A percentile compares a stretch with the other conserved stretches of the same genome.
Conservation (phyloP, 176 grass and related monocot genomes). For the barley (Hordeum vulgare) region DNA sequence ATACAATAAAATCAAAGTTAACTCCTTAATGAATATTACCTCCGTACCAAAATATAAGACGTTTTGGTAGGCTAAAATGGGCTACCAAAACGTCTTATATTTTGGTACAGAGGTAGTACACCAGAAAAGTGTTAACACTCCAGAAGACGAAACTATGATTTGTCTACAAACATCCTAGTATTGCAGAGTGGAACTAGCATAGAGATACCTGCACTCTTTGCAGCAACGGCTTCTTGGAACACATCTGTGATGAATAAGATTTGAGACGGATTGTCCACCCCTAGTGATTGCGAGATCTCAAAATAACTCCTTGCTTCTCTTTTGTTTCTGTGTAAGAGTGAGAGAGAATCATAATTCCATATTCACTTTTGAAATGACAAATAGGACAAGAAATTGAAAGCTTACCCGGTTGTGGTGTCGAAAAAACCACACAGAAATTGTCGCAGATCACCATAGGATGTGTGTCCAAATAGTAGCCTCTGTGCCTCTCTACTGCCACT, state of each 20-base stretch:
- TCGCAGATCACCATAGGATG: conserved; percentile 65
- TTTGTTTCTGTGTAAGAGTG: conserved; percentile 59
- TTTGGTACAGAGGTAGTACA: too few species aligned
- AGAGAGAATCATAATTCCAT: conserved; percentile 7
- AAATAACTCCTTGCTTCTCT: conserved; percentile 80
- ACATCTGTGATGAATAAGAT: conserved; percentile 89
- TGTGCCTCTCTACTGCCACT: conserved; percentile 97
- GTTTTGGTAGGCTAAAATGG: too few species aligned
- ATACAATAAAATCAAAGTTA: too few species aligned
- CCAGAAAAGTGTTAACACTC: background rate
- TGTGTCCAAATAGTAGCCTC: conserved; percentile 89
- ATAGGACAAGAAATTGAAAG: conserved; percentile 27
- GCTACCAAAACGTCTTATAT: too few species aligned
- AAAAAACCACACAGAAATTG: conserved; percentile 83
- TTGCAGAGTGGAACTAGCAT: conserved; percentile 1
- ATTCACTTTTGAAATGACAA: conserved; percentile 4
- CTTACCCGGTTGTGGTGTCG: conserved; percentile 85
- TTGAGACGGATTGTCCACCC: conserved; percentile 75
- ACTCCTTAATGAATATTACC: too few species aligned
- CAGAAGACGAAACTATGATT: background rate
- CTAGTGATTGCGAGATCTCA: conserved; percentile 75
- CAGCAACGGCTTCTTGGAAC: conserved; percentile 82
- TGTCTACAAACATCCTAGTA: background rate
- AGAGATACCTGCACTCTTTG: conserved; percentile 68
- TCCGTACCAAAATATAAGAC: too few species aligned